A percentile compares a stretch with the other conserved stretches of the same genome.
phyloP scores from a whole-genome alignment of 495 filamentous ascomycete species.

The Daldinia vernicosa region DNA sequence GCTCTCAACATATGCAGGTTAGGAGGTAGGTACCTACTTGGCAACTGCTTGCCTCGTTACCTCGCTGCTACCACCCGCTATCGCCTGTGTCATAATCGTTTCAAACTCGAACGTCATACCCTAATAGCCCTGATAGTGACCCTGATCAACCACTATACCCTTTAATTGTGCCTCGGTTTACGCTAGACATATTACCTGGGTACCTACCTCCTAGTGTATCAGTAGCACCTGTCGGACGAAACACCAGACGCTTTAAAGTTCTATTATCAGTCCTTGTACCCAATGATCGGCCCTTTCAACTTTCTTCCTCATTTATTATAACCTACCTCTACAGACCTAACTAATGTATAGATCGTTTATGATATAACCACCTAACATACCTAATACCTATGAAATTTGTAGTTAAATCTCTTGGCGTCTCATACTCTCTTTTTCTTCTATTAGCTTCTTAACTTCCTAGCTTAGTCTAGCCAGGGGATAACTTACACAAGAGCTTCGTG shows the following conservation, averaged over 20 bases:
- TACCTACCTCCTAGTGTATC: background rate
- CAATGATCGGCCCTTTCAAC: constrained; percentile 19
- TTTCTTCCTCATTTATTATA: constrained; percentile 2
- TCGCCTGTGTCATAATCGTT: constrained; percentile 38
- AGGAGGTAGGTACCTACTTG: background rate
- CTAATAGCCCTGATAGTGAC: constrained; percentile 20
- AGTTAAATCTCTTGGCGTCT: constrained; percentile 28
- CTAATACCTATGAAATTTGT: constrained; percentile 1
- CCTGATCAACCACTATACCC: constrained; percentile 1
- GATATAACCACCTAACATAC: too few relatives aligned
- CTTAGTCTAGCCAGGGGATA: background rate
- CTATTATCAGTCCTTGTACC: constrained; percentile 13
- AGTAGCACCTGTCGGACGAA: constrained; percentile 19
- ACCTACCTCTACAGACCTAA: background rate
- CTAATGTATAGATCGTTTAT: background rate
- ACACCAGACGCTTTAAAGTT: constrained; percentile 29
- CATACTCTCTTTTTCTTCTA: background rate
- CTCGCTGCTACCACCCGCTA: constrained; percentile 3
- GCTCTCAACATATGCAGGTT: background rate
- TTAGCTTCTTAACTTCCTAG: background rate
- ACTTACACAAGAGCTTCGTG: background rate
- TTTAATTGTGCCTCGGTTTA: constrained; percentile 1
- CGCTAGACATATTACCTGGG: background rate
- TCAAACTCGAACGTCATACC: constrained; percentile 32
- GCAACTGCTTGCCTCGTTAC: background rate